Evolutionary conservation across 768 basidiomycete genomes (phyloP).

Genomic region (Obba rivulosa): DNA sequence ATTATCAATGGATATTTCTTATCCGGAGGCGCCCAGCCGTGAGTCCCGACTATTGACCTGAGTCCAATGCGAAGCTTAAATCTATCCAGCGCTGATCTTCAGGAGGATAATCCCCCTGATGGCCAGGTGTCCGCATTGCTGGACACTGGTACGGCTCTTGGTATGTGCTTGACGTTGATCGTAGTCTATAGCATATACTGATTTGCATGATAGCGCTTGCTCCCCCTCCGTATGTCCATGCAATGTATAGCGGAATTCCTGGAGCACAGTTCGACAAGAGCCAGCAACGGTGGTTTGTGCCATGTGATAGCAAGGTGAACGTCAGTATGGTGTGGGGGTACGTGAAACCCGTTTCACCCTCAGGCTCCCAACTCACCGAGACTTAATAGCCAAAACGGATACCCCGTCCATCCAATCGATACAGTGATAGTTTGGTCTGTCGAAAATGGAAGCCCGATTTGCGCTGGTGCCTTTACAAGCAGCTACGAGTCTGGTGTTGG

Average conservation of each 20-base stretch:
- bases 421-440: background rate
- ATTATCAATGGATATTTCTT: background rate
- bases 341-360: background rate
- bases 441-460: background rate
- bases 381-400: background rate
- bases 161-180: background rate
- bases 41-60: background rate
- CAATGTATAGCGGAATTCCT: slow-evolving; percentile 2
- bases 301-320: slow-evolving; percentile 5
- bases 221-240: slow-evolving; percentile 1
- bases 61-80: background rate
- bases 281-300: background rate
- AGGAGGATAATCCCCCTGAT: background rate
- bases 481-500: background rate
- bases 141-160: slow-evolving; percentile 1
- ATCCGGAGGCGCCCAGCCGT: background rate
- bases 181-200: background rate
- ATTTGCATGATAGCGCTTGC: background rate
- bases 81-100: background rate
- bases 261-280: background rate
- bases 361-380: too few species aligned
- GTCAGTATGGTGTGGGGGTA: slow-evolving; percentile 4
- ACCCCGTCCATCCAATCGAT: slow-evolving; percentile 5
- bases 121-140: background rate
- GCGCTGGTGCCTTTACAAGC: slow-evolving; percentile 1